Evolutionary conservation across 768 basidiomycete species (phyloP).

Genomic region (Plicaturopsis crispa): DNA sequence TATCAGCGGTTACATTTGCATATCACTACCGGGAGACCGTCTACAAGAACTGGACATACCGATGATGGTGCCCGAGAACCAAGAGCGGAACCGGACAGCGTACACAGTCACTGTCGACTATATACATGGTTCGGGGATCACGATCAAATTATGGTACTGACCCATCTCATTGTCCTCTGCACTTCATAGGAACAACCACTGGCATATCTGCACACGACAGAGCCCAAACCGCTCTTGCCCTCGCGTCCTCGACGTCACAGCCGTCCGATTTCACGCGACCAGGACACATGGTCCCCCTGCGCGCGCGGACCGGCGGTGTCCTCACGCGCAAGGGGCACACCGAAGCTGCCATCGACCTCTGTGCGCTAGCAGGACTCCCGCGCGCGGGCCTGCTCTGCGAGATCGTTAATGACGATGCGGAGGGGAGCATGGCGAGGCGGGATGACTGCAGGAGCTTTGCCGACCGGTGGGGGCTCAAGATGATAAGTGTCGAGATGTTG

Average conservation of each 20-base stretch:
- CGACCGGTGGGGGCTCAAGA: conserved; percentile 80
- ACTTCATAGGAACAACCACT: conserved; percentile 69
- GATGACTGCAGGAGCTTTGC: conserved; percentile 94
- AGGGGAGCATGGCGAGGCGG: conserved; percentile 89
- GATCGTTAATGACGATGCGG: conserved; percentile 84
- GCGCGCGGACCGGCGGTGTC: conserved; percentile 80
- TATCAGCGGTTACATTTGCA: conserved; percentile 89
- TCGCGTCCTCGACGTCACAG: conserved; percentile 51
- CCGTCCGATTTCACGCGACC: conserved; percentile 82
- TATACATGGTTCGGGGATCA: conserved; percentile 51
- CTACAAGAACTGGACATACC: conserved; percentile 76
- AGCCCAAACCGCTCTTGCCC: conserved; percentile 75
- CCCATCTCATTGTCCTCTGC: background rate
- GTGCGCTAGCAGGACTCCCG: conserved; percentile 60
- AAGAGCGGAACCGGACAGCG: conserved; percentile 88
- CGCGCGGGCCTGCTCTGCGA: conserved; percentile 87
- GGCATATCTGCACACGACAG: conserved; percentile 98
- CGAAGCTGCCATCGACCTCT: conserved; percentile 85
- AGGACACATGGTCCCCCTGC: conserved; percentile 92
- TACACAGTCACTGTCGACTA: conserved; percentile 97
- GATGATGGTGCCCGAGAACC: conserved; percentile 90
- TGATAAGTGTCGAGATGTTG: conserved; percentile 91
- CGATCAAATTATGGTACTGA: too few species aligned
- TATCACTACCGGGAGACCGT: conserved; percentile 70
- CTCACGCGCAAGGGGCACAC: conserved; percentile 90